Conservation (phyloP, 345 rosid genomes). For the Gossypium herbaceum region DNA sequence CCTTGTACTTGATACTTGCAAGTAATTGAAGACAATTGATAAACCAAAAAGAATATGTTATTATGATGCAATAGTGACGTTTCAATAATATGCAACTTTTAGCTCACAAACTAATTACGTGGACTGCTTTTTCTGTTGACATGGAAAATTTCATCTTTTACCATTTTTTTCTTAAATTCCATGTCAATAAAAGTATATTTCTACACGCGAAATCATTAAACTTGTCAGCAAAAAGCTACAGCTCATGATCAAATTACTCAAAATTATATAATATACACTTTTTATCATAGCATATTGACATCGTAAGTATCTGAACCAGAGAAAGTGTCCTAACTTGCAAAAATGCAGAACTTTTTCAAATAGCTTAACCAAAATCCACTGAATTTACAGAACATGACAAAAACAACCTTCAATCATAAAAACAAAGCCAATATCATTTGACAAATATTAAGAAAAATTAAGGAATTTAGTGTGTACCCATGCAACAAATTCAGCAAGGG, state of each 20-base stretch:
- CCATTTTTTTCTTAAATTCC: not conserved
- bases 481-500: slow-evolving; percentile 62
- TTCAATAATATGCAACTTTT: not conserved
- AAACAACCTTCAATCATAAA: not conserved
- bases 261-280: not conserved
- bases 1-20: not conserved
- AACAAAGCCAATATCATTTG: slow-evolving; percentile 1
- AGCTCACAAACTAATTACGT: not conserved
- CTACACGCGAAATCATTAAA: not conserved
- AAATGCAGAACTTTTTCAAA: not conserved
- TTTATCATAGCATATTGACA: not conserved
- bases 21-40: not conserved
- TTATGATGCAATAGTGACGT: not conserved
- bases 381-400: not conserved
- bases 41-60: not conserved
- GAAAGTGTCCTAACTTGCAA: not conserved
- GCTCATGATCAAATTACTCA: not conserved
- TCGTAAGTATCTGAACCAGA: not conserved
- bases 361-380: not conserved
- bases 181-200: not conserved
- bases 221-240: not conserved
- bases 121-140: not conserved
- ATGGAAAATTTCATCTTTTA: not conserved
- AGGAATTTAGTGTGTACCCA: slow-evolving; percentile 38
- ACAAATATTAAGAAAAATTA: not conserved